Conservation (phyloP, 768 basidiomycete species). For the Psilocybe tampanensis region DNA sequence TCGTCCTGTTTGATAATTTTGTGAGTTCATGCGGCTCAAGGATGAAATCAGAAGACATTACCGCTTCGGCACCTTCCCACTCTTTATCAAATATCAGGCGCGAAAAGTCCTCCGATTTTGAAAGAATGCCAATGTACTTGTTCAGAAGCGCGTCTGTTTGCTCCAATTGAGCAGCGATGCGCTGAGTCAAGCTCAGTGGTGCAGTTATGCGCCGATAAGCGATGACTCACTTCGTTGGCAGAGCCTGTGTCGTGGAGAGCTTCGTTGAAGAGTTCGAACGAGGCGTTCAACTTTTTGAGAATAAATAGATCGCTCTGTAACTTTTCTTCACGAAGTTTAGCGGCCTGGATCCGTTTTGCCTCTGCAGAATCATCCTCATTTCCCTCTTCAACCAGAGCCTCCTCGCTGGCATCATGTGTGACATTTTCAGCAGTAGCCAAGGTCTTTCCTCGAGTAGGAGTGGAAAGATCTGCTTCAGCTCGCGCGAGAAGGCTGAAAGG, state of each 20-base stretch:
- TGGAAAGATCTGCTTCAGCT: conserved; percentile 15
- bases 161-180: conserved; percentile 64
- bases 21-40: neutral
- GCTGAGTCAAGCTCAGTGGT: conserved; percentile 37
- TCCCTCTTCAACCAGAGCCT: neutral
- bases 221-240: conserved; percentile 64
- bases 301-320: conserved; percentile 74
- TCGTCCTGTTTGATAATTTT: conserved; percentile 54
- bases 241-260: conserved; percentile 64
- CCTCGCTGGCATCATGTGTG: neutral
- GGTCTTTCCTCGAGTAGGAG: conserved; percentile 12
- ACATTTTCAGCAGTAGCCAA: neutral
- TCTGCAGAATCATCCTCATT: conserved; percentile 7
- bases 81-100: conserved; percentile 75
- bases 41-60: conserved; percentile 36
- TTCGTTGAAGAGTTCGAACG: conserved; percentile 69
- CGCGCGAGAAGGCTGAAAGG: conserved; percentile 28
- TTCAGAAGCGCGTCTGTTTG: conserved; percentile 76
- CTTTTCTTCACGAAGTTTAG: conserved; percentile 60
- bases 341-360: conserved; percentile 16
- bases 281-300: conserved; percentile 70
- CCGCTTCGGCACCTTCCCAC: conserved; percentile 76
- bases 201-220: neutral
- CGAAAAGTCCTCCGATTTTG: conserved; percentile 68
- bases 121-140: conserved; percentile 71